These are phyloP conservation scores for Beauveria sp. DNA, from an alignment of 2,329 filamentous ascomycete species.

Conservation along the genomic window DNA sequence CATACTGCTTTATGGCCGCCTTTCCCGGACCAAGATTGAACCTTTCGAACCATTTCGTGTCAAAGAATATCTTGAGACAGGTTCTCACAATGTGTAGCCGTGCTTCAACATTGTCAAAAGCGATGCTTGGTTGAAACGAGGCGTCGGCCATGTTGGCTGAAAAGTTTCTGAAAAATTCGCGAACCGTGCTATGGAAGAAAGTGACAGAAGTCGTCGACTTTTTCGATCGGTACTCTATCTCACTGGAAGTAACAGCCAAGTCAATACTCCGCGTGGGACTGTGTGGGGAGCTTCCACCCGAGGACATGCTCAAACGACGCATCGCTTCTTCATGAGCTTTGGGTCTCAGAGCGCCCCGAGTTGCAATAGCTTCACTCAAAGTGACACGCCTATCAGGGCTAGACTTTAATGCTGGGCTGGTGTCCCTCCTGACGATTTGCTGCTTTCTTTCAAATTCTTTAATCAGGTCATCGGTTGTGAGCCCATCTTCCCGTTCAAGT, in stretches of 20 bases:
- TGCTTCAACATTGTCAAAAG: conserved; percentile 27
- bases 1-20: conserved; percentile 30
- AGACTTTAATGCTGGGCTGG: background rate
- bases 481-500: conserved; percentile 35
- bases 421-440: conserved; percentile 11
- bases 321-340: background rate
- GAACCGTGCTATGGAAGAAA: conserved; percentile 33
- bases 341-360: background rate
- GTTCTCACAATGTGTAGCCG: conserved; percentile 30
- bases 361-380: background rate
- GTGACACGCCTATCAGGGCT: background rate
- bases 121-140: conserved; percentile 20
- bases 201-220: conserved; percentile 31
- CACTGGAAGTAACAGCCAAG: conserved; percentile 22
- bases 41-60: conserved; percentile 23
- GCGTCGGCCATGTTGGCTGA: conserved; percentile 17
- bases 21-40: conserved; percentile 21
- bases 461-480: conserved; percentile 34
- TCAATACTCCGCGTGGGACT: conserved; percentile 23
- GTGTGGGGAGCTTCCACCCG: conserved; percentile 18
- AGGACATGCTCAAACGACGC: conserved; percentile 8
- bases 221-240: conserved; percentile 35
- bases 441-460: conserved; percentile 29
- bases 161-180: conserved; percentile 30
- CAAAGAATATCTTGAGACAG: conserved; percentile 33